phyloP scores from a whole-genome alignment of 2,329 filamentous ascomycete genomes.

The Fusarium denticulatum region DNA sequence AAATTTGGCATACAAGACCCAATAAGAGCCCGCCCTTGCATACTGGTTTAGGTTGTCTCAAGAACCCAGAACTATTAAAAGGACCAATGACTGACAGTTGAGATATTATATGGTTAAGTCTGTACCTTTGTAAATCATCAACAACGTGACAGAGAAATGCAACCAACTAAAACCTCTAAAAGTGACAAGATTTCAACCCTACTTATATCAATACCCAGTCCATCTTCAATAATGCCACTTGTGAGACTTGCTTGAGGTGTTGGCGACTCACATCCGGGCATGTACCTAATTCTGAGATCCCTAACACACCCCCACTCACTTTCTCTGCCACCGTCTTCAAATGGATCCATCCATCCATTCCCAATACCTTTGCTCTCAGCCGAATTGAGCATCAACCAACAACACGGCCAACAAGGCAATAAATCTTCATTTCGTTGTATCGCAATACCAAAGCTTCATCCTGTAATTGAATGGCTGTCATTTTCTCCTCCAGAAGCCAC shows the following conservation, averaged over 20 bases:
- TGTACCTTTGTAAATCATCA: not conserved
- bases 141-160: not conserved
- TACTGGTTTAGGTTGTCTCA: not conserved
- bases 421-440: conserved; percentile 1
- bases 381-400: conserved; percentile 16
- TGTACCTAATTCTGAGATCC: not conserved
- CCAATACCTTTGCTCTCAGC: conserved; percentile 5
- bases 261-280: not conserved
- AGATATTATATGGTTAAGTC: not conserved
- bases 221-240: not conserved
- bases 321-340: not conserved
- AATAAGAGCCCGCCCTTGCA: not conserved
- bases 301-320: not conserved
- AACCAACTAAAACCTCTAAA: no score
- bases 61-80: not conserved
- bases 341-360: not conserved
- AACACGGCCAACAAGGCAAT: not conserved
- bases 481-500: not conserved
- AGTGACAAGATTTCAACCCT: not conserved
- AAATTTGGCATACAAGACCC: not conserved
- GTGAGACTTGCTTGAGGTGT: not conserved
- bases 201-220: not conserved
- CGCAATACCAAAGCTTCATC: not conserved
- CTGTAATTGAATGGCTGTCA: not conserved
- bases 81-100: not conserved